phyloP scores from a whole-genome alignment of 176 grass and related monocot species.

The Olyra latifolia region DNA sequence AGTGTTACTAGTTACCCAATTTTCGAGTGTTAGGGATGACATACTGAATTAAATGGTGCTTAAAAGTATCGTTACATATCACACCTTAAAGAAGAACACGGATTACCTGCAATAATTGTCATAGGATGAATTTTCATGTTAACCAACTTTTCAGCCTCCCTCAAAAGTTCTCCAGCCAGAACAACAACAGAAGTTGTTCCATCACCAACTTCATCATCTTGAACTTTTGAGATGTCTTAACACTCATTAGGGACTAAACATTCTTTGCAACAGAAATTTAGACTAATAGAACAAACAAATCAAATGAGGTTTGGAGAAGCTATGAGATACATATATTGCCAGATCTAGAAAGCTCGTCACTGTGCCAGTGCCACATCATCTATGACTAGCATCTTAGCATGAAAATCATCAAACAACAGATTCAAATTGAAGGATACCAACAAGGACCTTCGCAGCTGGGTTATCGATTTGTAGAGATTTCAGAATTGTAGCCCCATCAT shows the following conservation, averaged over 20 bases:
- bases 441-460: slow-evolving; percentile 92
- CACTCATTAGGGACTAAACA: slow-evolving; percentile 40
- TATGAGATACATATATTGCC: not conserved
- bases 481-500: slow-evolving; percentile 96
- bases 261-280: not conserved
- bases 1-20: not conserved
- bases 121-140: slow-evolving; percentile 94
- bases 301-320: not conserved
- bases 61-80: not conserved
- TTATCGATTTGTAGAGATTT: slow-evolving; percentile 98
- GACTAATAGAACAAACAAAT: not conserved
- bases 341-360: slow-evolving; percentile 1
- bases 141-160: slow-evolving; percentile 83
- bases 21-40: not conserved
- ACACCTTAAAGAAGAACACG: not conserved
- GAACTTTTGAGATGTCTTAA: slow-evolving; percentile 99
- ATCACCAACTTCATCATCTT: slow-evolving; percentile 98
- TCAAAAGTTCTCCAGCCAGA: slow-evolving; percentile 93
- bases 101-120: slow-evolving; percentile 96
- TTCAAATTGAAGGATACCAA: slow-evolving; percentile 78
- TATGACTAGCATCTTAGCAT: not conserved
- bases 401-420: not conserved
- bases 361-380: not conserved
- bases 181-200: slow-evolving; percentile 95
- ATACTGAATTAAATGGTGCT: not conserved